These are phyloP conservation scores for Boletus rubroflammeus DNA, from an alignment of 768 basidiomycete genomes.

Conservation along the genomic window DNA sequence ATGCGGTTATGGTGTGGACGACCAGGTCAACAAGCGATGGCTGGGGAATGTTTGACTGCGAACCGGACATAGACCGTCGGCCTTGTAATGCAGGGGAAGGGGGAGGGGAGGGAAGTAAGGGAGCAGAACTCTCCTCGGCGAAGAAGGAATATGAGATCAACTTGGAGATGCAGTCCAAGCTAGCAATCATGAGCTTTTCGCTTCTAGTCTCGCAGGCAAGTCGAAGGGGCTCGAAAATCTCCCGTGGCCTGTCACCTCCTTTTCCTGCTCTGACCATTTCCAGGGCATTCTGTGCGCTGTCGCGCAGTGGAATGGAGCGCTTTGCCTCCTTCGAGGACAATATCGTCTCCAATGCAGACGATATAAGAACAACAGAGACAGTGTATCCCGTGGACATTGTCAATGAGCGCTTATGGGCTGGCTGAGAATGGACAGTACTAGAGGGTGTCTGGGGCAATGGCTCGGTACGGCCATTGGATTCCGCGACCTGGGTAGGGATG, in stretches of 20 bases:
- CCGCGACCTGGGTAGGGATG: slow-evolving; percentile 2
- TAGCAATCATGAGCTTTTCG: slow-evolving; percentile 94
- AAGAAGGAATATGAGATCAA: slow-evolving; percentile 98
- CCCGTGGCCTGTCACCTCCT: slow-evolving; percentile 73
- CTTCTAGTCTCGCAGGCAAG: slow-evolving; percentile 93
- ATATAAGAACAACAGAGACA: slow-evolving; percentile 76
- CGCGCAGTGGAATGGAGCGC: slow-evolving; percentile 74
- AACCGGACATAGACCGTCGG: slow-evolving; percentile 40
- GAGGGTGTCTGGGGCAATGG: slow-evolving; percentile 20
- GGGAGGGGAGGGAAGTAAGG: slow-evolving; percentile 65
- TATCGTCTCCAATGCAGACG: slow-evolving; percentile 83
- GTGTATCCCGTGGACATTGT: slow-evolving; percentile 66
- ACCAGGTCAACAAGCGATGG: slow-evolving; percentile 89
- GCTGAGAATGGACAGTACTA: slow-evolving; percentile 12
- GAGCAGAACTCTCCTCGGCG: slow-evolving; percentile 53
- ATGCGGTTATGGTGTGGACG: slow-evolving; percentile 90
- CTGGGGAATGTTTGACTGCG: slow-evolving; percentile 49
- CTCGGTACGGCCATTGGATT: slow-evolving; percentile 16
- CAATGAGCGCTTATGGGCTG: slow-evolving; percentile 51
- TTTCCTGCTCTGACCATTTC: slow-evolving; percentile 76
- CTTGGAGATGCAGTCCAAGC: slow-evolving; percentile 96
- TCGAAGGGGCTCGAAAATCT: slow-evolving; percentile 94
- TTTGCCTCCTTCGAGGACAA: slow-evolving; percentile 86
- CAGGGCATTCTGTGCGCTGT: slow-evolving; percentile 76
- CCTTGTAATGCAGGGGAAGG: slow-evolving; percentile 58